Evolutionary conservation across 192 early-diverging fungal species (phyloP), one percentile per base, ranked within the genome.

Genomic region (Coemansia sp.): DNA sequence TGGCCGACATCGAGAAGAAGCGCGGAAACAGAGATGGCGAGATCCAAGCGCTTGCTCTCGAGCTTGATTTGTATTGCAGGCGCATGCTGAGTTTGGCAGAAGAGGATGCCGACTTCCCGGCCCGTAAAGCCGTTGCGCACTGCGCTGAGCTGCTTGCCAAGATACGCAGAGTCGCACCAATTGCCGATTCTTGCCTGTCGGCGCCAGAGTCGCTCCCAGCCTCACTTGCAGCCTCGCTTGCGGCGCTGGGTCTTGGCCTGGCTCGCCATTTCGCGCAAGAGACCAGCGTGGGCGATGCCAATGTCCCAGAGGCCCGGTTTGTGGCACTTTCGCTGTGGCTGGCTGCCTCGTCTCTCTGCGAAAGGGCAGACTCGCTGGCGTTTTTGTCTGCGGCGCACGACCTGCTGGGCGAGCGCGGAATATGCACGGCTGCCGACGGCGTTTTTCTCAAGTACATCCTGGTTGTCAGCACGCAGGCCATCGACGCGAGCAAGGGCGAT

Each of bases 401-500:
- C 10, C 30, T 70, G 27, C 64, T 79, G 20, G 76, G 76, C 57
- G 70, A 72, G 60, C 71, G 76, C 16, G 71, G 70, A 14, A 30
- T 70, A 5, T 79, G 76, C 39, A 79, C 71, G 13, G 60, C 67
- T 14, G 70, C 71, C 4, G 54, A 69, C 25, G 76, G 76, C 16
- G 67, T 52, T 11, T 34, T 79, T 7, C 64, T 79, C 24, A 69
- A 64, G 42, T 55, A 67, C 16, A 11, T 70, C 25, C 52, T 79
- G 30, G 13, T 51, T 5, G 55, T 29, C 22, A 70, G 68, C 51
- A 55, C 32, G 7, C 20, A 39, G 13, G 19, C 13, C 2, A 35
- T 70, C 6, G 57, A 55, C 6, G n/a, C 25, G 8, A 64, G 50
- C 28, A 6, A 45, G 13, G 48, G 46, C 0, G 52, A 47, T 10